phyloP scores from a whole-genome alignment of 2,329 filamentous ascomycete species.

The Talaromyces pinophilus region DNA sequence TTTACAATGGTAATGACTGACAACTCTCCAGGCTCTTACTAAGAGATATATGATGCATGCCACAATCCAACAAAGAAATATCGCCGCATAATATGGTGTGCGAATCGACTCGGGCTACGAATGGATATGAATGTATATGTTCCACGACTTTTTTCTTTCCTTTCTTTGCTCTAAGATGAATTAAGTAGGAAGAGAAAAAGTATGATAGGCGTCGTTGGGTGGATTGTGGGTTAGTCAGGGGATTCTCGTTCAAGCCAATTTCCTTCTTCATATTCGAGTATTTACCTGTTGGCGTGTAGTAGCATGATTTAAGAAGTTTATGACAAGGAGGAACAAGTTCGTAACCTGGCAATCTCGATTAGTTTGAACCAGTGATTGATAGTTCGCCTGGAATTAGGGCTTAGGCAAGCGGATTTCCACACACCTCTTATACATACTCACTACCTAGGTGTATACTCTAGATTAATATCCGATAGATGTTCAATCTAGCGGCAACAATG shows the following conservation, averaged over 20 bases:
- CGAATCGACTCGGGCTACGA: neutral
- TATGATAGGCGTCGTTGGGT: neutral
- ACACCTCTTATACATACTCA: neutral
- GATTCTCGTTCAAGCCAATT: neutral
- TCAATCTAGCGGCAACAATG: neutral
- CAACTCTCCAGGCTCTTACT: conserved; percentile 28
- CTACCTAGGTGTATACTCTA: neutral
- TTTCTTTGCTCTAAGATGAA: neutral
- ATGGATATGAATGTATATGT: conserved; percentile 1
- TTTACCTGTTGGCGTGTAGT: neutral
- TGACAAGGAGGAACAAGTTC: neutral
- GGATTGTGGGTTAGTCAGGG: neutral
- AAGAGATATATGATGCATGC: conserved; percentile 10
- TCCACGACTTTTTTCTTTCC: neutral
- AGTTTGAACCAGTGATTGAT: neutral
- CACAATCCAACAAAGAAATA: neutral
- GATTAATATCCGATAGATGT: neutral
- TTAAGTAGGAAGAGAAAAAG: neutral
- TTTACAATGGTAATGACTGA: neutral
- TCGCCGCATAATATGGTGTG: neutral
- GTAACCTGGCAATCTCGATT: neutral
- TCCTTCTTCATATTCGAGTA: neutral
- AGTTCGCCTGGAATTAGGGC: neutral
- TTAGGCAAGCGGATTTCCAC: neutral
- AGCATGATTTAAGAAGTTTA: neutral